These are phyloP conservation scores for Geranium rotundifolium DNA, from an alignment of 345 rosid genomes.

Conservation along the genomic window DNA sequence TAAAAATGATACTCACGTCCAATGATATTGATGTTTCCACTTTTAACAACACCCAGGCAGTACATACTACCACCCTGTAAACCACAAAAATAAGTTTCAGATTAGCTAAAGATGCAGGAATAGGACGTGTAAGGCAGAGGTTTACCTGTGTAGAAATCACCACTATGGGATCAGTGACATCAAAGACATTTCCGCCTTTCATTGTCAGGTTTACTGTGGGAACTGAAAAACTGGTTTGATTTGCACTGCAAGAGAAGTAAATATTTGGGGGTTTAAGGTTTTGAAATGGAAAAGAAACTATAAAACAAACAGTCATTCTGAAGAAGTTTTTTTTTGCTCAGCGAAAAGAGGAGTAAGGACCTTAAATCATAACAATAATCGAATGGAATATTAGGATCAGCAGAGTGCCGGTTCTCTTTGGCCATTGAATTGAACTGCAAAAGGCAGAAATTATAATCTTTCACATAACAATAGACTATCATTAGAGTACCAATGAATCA, in stretches of 20 bases:
- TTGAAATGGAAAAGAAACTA: not conserved
- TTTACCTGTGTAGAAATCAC: constrained; percentile 27
- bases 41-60: constrained; percentile 65
- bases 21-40: constrained; percentile 56
- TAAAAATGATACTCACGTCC: constrained; percentile 64
- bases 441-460: constrained; percentile 4
- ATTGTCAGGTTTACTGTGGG: constrained; percentile 53
- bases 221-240: constrained; percentile 23
- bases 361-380: constrained; percentile 70
- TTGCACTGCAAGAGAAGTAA: constrained; percentile 19
- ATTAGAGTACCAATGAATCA: constrained; percentile 1
- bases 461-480: not conserved
- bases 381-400: constrained; percentile 41
- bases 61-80: constrained; percentile 37
- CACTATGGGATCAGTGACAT: constrained; percentile 41
- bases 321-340: too few species aligned
- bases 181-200: constrained; percentile 63
- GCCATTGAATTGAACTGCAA: constrained; percentile 60
- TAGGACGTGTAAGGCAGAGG: not conserved
- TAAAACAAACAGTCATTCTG: constrained; percentile 1
- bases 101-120: constrained; percentile 4
- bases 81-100: constrained; percentile 10
- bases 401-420: constrained; percentile 33
- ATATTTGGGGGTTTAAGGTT: not conserved
- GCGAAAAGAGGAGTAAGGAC: too few species aligned